Evolutionary conservation across 345 rosid species (phyloP).

Genomic region (Linum usitatissimum): DNA sequence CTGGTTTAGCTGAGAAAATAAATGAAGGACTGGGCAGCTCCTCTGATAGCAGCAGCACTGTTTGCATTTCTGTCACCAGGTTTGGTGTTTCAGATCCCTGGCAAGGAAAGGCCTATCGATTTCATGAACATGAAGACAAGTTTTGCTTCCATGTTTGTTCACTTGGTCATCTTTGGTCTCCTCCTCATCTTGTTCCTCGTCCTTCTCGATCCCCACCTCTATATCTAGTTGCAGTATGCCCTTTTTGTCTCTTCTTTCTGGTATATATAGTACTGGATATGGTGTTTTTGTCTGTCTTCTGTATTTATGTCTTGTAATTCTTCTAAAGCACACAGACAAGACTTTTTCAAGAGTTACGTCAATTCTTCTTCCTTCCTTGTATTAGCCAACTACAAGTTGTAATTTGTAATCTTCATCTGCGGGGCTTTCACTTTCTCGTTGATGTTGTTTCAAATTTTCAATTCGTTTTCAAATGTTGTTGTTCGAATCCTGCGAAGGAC

Average conservation of each 20-base stretch:
- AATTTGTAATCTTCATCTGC: too few species aligned
- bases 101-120: slow-evolving; percentile 50
- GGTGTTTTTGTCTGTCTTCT: too few species aligned
- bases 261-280: not conserved
- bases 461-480: too few species aligned
- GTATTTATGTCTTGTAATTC: too few species aligned
- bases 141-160: slow-evolving; percentile 57
- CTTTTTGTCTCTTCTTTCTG: too few species aligned
- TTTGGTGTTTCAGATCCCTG: slow-evolving; percentile 62
- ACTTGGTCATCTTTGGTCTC: slow-evolving; percentile 57
- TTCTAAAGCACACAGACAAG: too few species aligned
- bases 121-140: slow-evolving; percentile 85
- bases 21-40: slow-evolving; percentile 92
- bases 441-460: too few species aligned
- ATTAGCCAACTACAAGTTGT: too few species aligned
- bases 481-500: too few species aligned
- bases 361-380: too few species aligned
- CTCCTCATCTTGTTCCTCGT: slow-evolving; percentile 60
- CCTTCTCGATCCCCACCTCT: slow-evolving; percentile 64
- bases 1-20: slow-evolving; percentile 11
- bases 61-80: slow-evolving; percentile 80
- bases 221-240: slow-evolving; percentile 16
- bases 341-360: too few species aligned
- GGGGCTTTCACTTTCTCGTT: too few species aligned
- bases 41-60: slow-evolving; percentile 72